A percentile compares a stretch with the other conserved stretches of the same genome.
phyloP scores from a whole-genome alignment of 768 basidiomycete genomes.

The Rhodosporidiobolus sp. region DNA sequence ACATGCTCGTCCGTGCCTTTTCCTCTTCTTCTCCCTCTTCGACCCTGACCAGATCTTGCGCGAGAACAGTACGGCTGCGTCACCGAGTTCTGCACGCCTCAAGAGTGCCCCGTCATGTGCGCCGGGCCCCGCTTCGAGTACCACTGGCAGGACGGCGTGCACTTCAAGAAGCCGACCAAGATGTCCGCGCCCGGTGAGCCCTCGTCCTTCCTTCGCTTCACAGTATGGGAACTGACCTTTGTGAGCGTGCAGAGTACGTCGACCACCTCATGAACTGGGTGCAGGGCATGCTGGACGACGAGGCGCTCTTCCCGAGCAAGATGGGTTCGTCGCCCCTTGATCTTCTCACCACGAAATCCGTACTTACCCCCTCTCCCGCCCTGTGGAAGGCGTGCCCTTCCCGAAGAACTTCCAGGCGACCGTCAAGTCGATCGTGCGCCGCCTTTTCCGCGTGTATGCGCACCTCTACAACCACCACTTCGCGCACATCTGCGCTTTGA shows the following conservation, averaged over 20 bases:
- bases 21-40: neutral
- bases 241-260: conserved; percentile 66
- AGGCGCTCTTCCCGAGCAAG: conserved; percentile 85
- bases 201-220: neutral
- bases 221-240: conserved; percentile 35
- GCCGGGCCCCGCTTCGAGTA: conserved; percentile 93
- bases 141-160: conserved; percentile 86
- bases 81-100: conserved; percentile 92
- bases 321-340: conserved; percentile 61
- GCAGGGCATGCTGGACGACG: conserved; percentile 86
- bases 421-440: conserved; percentile 82
- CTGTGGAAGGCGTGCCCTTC: conserved; percentile 72
- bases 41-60: neutral
- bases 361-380: no score
- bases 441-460: conserved; percentile 94
- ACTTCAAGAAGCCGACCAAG: conserved; percentile 85
- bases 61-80: conserved; percentile 72
- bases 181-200: conserved; percentile 66
- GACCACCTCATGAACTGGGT: conserved; percentile 99
- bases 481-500: conserved; percentile 95
- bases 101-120: conserved; percentile 94
- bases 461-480: conserved; percentile 99
- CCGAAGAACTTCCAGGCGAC: conserved; percentile 84
- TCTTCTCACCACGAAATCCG: neutral
- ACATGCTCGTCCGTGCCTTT: conserved; percentile 65